Conservation (phyloP, 768 basidiomycete species). For the Antrodiella citrinella region DNA sequence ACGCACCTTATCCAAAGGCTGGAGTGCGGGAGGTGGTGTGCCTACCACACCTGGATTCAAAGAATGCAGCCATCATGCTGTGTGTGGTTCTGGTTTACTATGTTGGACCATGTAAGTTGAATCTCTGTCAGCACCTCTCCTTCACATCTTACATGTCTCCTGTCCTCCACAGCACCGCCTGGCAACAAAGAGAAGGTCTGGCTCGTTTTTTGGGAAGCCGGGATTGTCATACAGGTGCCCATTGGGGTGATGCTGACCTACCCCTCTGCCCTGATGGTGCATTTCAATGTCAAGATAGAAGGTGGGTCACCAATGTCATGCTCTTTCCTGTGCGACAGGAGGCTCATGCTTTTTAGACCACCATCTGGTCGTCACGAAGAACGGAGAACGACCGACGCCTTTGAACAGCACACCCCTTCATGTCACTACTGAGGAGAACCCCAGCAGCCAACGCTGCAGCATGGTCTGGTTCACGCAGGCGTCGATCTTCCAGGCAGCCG, state of each 20-base stretch:
- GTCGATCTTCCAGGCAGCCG: neutral
- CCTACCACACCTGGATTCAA: slow-evolving; percentile 21
- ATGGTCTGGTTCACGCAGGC: slow-evolving; percentile 8
- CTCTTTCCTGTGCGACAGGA: neutral
- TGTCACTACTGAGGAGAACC: neutral
- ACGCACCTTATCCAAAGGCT: slow-evolving; percentile 7
- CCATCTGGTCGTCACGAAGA: neutral
- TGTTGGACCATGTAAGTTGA: neutral
- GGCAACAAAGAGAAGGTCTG: neutral
- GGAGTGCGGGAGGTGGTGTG: slow-evolving; percentile 14
- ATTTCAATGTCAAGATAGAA: neutral
- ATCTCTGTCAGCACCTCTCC: neutral
- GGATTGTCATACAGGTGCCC: neutral
- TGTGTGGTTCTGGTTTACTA: slow-evolving; percentile 23
- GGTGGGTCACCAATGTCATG: neutral
- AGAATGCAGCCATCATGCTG: slow-evolving; percentile 23
- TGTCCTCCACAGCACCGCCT: neutral
- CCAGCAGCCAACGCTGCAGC: neutral
- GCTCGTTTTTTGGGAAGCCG: neutral
- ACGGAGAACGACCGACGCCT: neutral
- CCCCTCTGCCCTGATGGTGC: neutral
- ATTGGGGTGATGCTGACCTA: neutral
- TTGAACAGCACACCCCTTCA: neutral
- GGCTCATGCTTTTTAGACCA: neutral
- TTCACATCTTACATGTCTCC: neutral